Evolutionary conservation across 31 red algal genomes (phyloP).

Genomic region (Odonthalia washingtoniensis): DNA sequence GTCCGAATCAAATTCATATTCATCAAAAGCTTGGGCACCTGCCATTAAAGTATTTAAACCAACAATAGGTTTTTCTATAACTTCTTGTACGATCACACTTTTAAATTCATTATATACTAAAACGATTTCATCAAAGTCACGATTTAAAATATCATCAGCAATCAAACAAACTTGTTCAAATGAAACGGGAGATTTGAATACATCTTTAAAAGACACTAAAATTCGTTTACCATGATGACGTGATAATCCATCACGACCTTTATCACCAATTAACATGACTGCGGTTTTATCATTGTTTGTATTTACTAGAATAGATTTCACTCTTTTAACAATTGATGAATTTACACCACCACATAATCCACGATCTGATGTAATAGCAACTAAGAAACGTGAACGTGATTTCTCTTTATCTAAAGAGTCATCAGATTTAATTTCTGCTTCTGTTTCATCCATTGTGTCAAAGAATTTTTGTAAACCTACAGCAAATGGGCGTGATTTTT

Average conservation of each 20-base stretch:
- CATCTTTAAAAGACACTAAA: constrained; percentile 88
- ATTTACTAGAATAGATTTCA: constrained; percentile 67
- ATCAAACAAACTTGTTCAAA: constrained; percentile 91
- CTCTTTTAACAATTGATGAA: constrained; percentile 83
- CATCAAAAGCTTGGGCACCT: constrained; percentile 86
- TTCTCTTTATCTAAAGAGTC: constrained; percentile 13
- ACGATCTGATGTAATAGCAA: constrained; percentile 96
- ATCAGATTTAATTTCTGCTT: constrained; percentile 44
- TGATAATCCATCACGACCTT: constrained; percentile 89
- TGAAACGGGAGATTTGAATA: constrained; percentile 92
- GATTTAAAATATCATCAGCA: constrained; percentile 92
- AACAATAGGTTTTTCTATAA: constrained; percentile 72
- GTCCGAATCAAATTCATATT: constrained; percentile 98
- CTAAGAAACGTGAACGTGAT: constrained; percentile 64
- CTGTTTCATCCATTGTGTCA: constrained; percentile 74
- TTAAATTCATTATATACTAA: constrained; percentile 96
- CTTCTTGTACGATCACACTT: constrained; percentile 80
- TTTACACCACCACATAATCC: constrained; percentile 99
- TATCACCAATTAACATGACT: constrained; percentile 96
- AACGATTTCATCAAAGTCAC: constrained; percentile 79
- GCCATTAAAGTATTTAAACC: constrained; percentile 75
- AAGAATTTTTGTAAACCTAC: constrained; percentile 88
- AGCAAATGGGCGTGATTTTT: constrained; percentile 89
- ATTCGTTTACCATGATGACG: constrained; percentile 79
- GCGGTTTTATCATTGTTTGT: constrained; percentile 47